Conservation (phyloP, 169 alveolate species). For the Cryptosporidium andersoni region DNA sequence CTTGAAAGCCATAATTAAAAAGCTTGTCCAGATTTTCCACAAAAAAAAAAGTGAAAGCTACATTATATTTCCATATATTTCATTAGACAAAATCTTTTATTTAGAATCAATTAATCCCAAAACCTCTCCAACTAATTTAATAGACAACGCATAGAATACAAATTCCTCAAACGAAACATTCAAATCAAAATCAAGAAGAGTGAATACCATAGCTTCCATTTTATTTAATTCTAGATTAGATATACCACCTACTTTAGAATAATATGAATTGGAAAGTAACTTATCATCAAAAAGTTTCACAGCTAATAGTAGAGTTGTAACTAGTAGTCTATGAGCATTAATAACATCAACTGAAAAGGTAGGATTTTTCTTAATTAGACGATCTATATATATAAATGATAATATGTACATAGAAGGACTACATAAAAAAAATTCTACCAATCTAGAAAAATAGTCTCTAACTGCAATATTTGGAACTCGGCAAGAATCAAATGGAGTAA, state of each 20-base stretch:
- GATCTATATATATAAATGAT: conserved; percentile 47
- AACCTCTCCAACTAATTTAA: conserved; percentile 18
- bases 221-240: conserved; percentile 32
- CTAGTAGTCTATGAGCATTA: conserved; percentile 48
- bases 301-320: conserved; percentile 28
- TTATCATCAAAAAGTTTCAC: conserved; percentile 55
- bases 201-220: conserved; percentile 24
- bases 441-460: conserved; percentile 33
- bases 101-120: not conserved
- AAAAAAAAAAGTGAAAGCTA: too few species aligned
- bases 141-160: conserved; percentile 18
- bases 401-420: conserved; percentile 56
- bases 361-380: conserved; percentile 46
- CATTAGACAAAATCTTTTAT: too few species aligned
- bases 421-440: conserved; percentile 31
- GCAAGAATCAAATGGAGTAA: conserved; percentile 16
- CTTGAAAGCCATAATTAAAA: too few species aligned
- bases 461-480: conserved; percentile 7
- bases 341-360: conserved; percentile 30
- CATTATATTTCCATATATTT: too few species aligned
- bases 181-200: conserved; percentile 21
- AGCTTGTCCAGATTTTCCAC: too few species aligned
- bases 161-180: conserved; percentile 44
- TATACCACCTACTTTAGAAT: conserved; percentile 60
- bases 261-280: conserved; percentile 25